These are phyloP conservation scores for Penicillium corylophilum DNA, from an alignment of 2,329 filamentous ascomycete species.

Conservation along the genomic window DNA sequence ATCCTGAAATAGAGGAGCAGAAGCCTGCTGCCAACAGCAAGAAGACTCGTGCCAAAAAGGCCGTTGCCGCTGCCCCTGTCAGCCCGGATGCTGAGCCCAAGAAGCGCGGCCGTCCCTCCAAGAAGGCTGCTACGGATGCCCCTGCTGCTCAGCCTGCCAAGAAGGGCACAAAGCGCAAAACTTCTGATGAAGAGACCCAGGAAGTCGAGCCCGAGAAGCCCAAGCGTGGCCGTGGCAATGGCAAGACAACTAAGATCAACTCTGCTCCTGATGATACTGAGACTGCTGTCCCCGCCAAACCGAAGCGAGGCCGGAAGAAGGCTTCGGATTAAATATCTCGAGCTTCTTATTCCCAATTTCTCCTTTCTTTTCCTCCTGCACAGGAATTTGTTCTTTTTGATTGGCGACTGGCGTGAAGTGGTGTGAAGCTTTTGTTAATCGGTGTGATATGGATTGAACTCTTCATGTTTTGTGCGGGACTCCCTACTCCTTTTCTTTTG, in stretches of 20 bases:
- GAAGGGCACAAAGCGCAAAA: conserved; percentile 19
- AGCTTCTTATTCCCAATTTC: neutral
- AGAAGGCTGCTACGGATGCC: conserved; percentile 10
- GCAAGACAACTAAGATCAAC: conserved; percentile 2
- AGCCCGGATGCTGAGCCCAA: conserved; percentile 17
- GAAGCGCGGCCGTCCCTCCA: conserved; percentile 25
- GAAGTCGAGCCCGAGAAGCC: conserved; percentile 20
- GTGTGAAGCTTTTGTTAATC: neutral
- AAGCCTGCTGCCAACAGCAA: conserved; percentile 11
- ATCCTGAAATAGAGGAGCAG: conserved; percentile 2
- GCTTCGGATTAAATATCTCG: neutral
- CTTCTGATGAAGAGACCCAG: conserved; percentile 12
- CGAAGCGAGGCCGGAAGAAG: conserved; percentile 11
- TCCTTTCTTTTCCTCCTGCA: neutral
- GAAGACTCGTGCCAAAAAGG: conserved; percentile 14
- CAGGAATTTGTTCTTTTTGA: neutral
- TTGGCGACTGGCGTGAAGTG: neutral
- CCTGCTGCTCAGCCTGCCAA: conserved; percentile 4
- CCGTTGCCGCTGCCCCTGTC: conserved; percentile 3
- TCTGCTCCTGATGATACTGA: neutral
- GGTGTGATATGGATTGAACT: neutral
- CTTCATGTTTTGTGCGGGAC: neutral
- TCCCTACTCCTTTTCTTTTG: neutral
- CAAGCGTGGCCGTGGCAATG: conserved; percentile 23
- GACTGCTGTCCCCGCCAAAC: conserved; percentile 2